Base-by-base conservation (phyloP, 2,329 filamentous ascomycete genomes). In the Colletotrichum nymphaeae region DNA sequence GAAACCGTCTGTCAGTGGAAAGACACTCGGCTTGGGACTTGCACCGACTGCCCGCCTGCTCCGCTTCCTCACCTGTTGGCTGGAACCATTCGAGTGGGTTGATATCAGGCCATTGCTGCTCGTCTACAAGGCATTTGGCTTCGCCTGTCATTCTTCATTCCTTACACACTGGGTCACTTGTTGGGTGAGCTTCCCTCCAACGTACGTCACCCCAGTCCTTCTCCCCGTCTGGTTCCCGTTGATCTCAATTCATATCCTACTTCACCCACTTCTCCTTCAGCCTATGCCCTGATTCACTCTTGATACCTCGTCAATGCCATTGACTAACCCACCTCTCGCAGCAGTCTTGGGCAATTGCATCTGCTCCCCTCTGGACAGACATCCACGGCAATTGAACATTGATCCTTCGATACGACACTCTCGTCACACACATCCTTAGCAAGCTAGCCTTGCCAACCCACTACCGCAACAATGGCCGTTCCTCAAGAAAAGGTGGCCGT, bases 401-500 rank as follows among this genome's bases (percentile, higher is more conserved):
- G 22, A 49, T 11, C 7, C 42, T 22, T 32, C 49, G 30, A 37
- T 26, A 71, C 53, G 11, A 63, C 59, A 42, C 9, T 30, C n/a
- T 55, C 16, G 49, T 5, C 55, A 32, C 26, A 14, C 55, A n/a
- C 63, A 62, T 73, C 22, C 24, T 73, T 71, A 71, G 46, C 46
- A 24, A 56, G 42, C 42, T n/a, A 56, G 19, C 16, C 24, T 59
- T 16, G 30, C 52, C 55, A 5, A 37, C 14, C 4, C 22, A 14
- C 4, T 58, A 12, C 16, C 26, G 14, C 19, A 58, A 26, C 62
- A 32, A 73, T 73, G 71, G 71, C 67, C 60, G 60, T 62, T 22
- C 49, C n/a, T 6, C 67, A 66, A 22, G 71, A 73, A 71, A 71
- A 70, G 67, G 32, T 49, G 70, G 53, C 58, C 24, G 64, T 22